phyloP scores from a whole-genome alignment of 768 basidiomycete species.

The Hirschioporus abietinus region DNA sequence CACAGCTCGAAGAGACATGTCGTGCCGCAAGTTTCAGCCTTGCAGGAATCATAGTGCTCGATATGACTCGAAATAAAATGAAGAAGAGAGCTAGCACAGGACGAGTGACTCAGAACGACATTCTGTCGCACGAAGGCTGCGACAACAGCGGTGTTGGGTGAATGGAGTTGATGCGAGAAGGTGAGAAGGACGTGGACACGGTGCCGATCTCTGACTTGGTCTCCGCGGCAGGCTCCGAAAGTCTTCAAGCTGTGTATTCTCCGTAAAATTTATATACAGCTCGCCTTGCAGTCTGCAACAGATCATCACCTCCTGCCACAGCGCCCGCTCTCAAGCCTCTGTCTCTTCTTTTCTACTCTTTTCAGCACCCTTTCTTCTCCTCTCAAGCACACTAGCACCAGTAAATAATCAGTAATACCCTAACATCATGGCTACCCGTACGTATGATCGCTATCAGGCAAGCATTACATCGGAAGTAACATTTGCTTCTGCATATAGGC shows the following conservation, averaged over 20 bases:
- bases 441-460: constrained; percentile 18
- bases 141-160: neutral
- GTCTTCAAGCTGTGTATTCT: neutral
- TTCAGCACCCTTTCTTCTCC: neutral
- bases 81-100: too few species aligned
- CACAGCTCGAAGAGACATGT: neutral
- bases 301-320: neutral
- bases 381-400: neutral
- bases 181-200: neutral
- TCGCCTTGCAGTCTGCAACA: neutral
- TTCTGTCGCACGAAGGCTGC: too few species aligned
- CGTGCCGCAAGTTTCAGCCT: neutral
- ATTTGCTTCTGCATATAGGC: constrained; percentile 39
- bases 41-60: neutral
- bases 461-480: neutral
- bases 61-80: neutral
- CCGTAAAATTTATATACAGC: neutral
- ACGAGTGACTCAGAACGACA: too few species aligned
- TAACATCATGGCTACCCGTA: constrained; percentile 58
- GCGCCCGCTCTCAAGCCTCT: neutral
- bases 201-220: neutral
- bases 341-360: neutral
- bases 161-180: neutral
- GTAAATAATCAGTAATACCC: neutral
- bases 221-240: neutral